Evolutionary conservation across 495 filamentous ascomycete species (phyloP).

Genomic region (Cercophora samala): DNA sequence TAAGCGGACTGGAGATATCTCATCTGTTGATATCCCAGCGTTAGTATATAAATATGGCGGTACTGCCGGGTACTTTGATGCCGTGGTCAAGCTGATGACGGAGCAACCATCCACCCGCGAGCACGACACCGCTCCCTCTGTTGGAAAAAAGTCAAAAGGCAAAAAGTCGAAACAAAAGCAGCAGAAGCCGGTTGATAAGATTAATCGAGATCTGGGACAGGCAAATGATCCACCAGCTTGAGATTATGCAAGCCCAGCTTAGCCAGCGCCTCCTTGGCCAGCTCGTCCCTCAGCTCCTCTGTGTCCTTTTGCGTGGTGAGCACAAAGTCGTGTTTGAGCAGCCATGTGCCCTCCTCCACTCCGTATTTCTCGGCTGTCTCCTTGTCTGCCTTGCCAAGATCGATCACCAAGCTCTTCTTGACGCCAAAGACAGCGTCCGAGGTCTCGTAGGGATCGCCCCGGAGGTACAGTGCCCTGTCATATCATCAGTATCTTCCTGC

Average conservation of each 20-base stretch:
- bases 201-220: constrained; percentile 60
- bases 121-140: background rate
- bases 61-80: constrained; percentile 52
- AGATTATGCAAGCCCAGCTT: constrained; percentile 63
- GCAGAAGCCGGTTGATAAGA: constrained; percentile 1
- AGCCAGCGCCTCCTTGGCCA: constrained; percentile 69
- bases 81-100: constrained; percentile 52
- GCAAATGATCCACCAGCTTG: constrained; percentile 77
- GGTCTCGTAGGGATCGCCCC: constrained; percentile 82
- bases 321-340: constrained; percentile 77
- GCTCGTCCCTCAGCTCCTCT: constrained; percentile 61
- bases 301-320: constrained; percentile 66
- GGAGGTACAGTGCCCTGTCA: constrained; percentile 70
- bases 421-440: constrained; percentile 93
- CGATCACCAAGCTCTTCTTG: constrained; percentile 76
- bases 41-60: constrained; percentile 53
- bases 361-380: constrained; percentile 59
- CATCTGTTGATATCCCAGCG: constrained; percentile 33
- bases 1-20: constrained; percentile 15
- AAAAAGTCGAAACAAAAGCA: constrained; percentile 8
- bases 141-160: background rate
- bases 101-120: background rate
- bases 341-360: constrained; percentile 63
- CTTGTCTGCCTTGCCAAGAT: constrained; percentile 61
- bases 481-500: background rate